phyloP scores from a whole-genome alignment of 2,329 filamentous ascomycete species.

The Basipetospora chlamydospora region DNA sequence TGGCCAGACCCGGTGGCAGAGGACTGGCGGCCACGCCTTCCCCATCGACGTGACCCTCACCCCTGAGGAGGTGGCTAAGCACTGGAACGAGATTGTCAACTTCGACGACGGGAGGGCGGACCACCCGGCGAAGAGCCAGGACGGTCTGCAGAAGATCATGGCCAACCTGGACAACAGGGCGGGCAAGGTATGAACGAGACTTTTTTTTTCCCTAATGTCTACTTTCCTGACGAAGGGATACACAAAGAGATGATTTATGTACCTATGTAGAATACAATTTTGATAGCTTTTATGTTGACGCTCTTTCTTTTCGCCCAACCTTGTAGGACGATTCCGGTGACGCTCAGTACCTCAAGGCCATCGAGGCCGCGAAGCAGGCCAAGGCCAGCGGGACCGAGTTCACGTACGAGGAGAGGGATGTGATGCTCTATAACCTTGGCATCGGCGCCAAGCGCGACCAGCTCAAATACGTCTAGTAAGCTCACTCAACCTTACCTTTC shows the following conservation, averaged over 20 bases:
- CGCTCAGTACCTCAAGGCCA: conserved; percentile 53
- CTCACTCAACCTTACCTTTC: conserved; percentile 1
- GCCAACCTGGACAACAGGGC: conserved; percentile 73
- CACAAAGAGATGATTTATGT: too few relatives aligned
- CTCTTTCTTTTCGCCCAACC: conserved; percentile 11
- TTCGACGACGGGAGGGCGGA: conserved; percentile 83
- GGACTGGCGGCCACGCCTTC: conserved; percentile 79
- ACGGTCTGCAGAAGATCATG: conserved; percentile 61
- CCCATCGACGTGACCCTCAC: conserved; percentile 70
- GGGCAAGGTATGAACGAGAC: conserved; percentile 41
- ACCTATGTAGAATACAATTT: conserved; percentile 7
- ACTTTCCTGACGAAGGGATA: conserved; percentile 11
- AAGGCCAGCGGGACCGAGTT: conserved; percentile 61
- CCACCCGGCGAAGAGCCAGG: conserved; percentile 64
- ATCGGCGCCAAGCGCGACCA: conserved; percentile 85
- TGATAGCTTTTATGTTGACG: conserved; percentile 2
- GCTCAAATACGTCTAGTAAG: conserved; percentile 65
- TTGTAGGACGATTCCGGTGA: conserved; percentile 10
- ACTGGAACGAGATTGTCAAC: conserved; percentile 66
- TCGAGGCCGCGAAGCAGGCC: conserved; percentile 59
- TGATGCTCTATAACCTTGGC: conserved; percentile 91
- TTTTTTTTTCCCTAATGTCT: conserved; percentile 11
- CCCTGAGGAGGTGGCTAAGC: conserved; percentile 65
- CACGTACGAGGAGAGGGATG: conserved; percentile 71
- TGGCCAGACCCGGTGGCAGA: conserved; percentile 87